Evolutionary conservation across 805 yeast genomes (phyloP).

Genomic region (Wickerhamiella musiphila): DNA sequence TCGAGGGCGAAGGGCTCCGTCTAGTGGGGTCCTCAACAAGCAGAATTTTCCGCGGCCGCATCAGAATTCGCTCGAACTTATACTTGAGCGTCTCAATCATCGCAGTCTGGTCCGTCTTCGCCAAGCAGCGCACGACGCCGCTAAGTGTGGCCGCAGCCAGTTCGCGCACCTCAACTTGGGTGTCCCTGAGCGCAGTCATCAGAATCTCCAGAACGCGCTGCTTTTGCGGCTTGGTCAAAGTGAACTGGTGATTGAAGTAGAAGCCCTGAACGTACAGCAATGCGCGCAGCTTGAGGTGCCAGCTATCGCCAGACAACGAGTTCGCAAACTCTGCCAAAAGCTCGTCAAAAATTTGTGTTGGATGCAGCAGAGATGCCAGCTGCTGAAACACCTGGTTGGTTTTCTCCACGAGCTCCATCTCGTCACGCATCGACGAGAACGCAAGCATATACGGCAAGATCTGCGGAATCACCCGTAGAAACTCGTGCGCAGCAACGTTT

Average conservation of each 20-base stretch:
- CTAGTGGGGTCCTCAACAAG: conserved; percentile 2
- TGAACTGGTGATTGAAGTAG: conserved; percentile 49
- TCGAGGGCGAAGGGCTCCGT: background rate
- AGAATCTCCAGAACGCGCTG: conserved; percentile 33
- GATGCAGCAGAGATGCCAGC: conserved; percentile 32
- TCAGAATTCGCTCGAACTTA: conserved; percentile 28
- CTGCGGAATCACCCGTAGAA: conserved; percentile 34
- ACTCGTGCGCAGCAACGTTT: conserved; percentile 35
- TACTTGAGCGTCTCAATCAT: conserved; percentile 27
- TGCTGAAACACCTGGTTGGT: conserved; percentile 32
- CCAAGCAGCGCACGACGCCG: conserved; percentile 54
- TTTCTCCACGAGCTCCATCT: conserved; percentile 34
- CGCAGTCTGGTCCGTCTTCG: conserved; percentile 26
- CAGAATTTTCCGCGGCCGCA: conserved; percentile 4
- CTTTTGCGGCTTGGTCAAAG: conserved; percentile 32
- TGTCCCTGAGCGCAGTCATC: conserved; percentile 36
- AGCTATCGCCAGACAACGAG: conserved; percentile 21
- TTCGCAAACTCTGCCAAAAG: conserved; percentile 17
- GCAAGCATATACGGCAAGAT: conserved; percentile 55
- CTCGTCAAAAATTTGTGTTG: conserved; percentile 26
- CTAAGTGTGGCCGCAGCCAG: conserved; percentile 59
- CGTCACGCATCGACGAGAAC: conserved; percentile 55
- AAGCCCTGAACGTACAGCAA: conserved; percentile 56
- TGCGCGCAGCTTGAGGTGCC: conserved; percentile 48
- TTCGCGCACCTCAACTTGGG: conserved; percentile 58